Evolutionary conservation across 495 filamentous ascomycete species (phyloP).

Genomic region (Penicillium turbatum): DNA sequence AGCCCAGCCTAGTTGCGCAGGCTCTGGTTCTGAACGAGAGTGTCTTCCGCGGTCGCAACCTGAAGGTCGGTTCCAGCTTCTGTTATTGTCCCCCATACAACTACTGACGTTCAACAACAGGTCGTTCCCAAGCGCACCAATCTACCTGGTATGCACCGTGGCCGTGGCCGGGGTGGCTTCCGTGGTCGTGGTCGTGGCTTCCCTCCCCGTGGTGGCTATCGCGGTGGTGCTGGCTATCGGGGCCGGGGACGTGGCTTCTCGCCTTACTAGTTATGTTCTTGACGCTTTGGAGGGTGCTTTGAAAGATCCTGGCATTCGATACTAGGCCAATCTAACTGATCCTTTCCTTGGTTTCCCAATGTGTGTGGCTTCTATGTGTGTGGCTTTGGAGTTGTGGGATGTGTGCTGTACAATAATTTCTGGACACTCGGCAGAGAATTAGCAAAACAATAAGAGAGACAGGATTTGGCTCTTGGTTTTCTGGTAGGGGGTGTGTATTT

Average conservation of each 20-base stretch:
- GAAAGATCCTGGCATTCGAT: conserved; percentile 8
- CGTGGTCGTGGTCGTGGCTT: conserved; percentile 65
- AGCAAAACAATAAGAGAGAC: background rate
- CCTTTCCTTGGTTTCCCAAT: conserved; percentile 5
- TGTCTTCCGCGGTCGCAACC: conserved; percentile 86
- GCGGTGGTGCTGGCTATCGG: conserved; percentile 76
- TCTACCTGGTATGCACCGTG: conserved; percentile 86
- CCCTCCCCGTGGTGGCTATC: conserved; percentile 69
- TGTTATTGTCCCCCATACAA: background rate
- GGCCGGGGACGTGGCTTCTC: conserved; percentile 73
- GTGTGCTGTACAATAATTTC: conserved; percentile 36
- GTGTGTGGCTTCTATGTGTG: conserved; percentile 9
- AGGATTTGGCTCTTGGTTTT: background rate
- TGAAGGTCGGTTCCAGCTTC: conserved; percentile 62
- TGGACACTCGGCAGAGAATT: conserved; percentile 11
- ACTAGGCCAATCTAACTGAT: conserved; percentile 2
- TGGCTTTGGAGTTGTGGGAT: conserved; percentile 35
- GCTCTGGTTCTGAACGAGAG: conserved; percentile 96
- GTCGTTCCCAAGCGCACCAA: conserved; percentile 97
- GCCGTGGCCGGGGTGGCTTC: conserved; percentile 65
- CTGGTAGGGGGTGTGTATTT: too few relatives aligned
- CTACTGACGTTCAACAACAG: conserved; percentile 35
- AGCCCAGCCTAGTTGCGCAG: conserved; percentile 88
- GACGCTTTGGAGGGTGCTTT: background rate
- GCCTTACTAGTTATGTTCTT: conserved; percentile 58